Percentiles rank a stretch among this genome's conserved stretches.
These are phyloP conservation scores for Smittium culicis DNA, from an alignment of 371 early-diverging fungal genomes.

Conservation along the genomic window DNA sequence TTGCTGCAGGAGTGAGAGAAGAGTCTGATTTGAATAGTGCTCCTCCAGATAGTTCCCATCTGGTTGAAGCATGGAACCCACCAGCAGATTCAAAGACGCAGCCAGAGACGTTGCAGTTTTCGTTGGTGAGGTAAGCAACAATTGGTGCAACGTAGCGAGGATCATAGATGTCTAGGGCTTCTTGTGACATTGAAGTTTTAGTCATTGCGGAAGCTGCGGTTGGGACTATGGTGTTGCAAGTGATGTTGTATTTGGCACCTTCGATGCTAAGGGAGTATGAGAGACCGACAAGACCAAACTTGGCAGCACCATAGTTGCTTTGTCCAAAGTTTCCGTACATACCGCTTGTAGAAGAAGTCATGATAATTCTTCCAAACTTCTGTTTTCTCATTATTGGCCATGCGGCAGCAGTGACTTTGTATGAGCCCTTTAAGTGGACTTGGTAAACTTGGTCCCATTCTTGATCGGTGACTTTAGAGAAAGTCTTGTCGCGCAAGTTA, in stretches of 20 bases:
- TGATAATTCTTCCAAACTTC: slow-evolving; percentile 58
- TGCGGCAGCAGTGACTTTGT: slow-evolving; percentile 45
- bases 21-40: slow-evolving; percentile 46
- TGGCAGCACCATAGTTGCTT: slow-evolving; percentile 85
- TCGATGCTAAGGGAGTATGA: slow-evolving; percentile 57
- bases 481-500: slow-evolving; percentile 61
- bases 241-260: slow-evolving; percentile 49
- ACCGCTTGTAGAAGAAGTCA: slow-evolving; percentile 84
- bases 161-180: slow-evolving; percentile 62
- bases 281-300: slow-evolving; percentile 54
- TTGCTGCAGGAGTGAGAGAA: slow-evolving; percentile 44
- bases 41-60: slow-evolving; percentile 54
- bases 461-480: slow-evolving; percentile 40
- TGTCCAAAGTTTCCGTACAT: slow-evolving; percentile 98
- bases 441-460: slow-evolving; percentile 57
- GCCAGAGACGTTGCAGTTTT: slow-evolving; percentile 39
- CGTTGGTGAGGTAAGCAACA: slow-evolving; percentile 51
- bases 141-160: slow-evolving; percentile 69
- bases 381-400: slow-evolving; percentile 68
- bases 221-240: slow-evolving; percentile 56
- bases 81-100: too few species aligned
- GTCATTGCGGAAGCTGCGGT: slow-evolving; percentile 68
- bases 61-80: slow-evolving; percentile 53
- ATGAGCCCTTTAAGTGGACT: slow-evolving; percentile 55
- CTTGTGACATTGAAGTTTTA: slow-evolving; percentile 60